phyloP scores from a whole-genome alignment of 176 grass and related monocot species.

The Musa acuminata region DNA sequence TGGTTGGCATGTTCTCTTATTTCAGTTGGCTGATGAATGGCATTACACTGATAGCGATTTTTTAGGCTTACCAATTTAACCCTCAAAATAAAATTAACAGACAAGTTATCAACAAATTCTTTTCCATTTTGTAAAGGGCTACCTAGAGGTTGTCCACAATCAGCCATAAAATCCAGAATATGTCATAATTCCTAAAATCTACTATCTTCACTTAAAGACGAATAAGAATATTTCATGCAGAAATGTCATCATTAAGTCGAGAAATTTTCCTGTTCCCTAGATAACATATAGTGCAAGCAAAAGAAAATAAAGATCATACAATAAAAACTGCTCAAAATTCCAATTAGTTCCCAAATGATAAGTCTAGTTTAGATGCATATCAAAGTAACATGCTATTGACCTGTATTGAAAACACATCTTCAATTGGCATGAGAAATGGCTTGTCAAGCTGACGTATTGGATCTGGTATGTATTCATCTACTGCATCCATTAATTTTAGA shows the following conservation, averaged over 20 bases:
- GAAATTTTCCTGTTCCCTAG: too few species aligned
- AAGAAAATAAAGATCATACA: too few species aligned
- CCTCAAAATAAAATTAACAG: background rate
- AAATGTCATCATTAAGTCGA: too few species aligned
- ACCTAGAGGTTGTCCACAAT: too few species aligned
- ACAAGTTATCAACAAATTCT: background rate
- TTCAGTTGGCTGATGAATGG: background rate
- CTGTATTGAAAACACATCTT: conserved; percentile 98
- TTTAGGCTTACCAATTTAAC: background rate
- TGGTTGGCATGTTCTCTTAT: background rate
- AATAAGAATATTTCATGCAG: too few species aligned
- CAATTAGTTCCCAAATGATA: too few species aligned
- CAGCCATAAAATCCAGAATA: too few species aligned
- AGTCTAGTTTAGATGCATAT: background rate
- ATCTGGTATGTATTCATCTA: conserved; percentile 96
- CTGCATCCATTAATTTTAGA: conserved; percentile 92
- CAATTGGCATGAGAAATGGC: conserved; percentile 94
- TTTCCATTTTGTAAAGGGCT: too few species aligned
- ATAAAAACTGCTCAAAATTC: too few species aligned
- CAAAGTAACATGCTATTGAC: conserved; percentile 27
- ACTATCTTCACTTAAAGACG: too few species aligned
- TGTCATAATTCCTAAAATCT: too few species aligned
- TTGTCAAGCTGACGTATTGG: conserved; percentile 97
- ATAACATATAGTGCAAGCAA: too few species aligned
- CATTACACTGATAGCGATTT: background rate